Conservation (phyloP, 805 yeast species). For the Candida pini region DNA sequence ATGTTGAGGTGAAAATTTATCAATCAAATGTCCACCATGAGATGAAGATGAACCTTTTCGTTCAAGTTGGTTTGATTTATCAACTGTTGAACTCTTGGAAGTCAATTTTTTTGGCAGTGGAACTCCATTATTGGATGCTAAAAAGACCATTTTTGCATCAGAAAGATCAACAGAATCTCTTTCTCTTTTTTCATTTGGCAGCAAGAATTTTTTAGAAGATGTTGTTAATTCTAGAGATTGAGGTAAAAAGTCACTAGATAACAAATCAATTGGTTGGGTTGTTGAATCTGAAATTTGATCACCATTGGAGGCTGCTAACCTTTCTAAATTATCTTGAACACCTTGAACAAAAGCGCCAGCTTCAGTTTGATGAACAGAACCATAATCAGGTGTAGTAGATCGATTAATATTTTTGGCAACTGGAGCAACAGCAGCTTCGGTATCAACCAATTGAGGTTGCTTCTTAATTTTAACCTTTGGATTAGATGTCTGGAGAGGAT, state of each 20-base stretch:
- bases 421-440: not conserved
- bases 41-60: not conserved
- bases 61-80: too few relatives aligned
- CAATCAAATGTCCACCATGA: not conserved
- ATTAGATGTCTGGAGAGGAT: slow-evolving; percentile 62
- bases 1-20: not conserved
- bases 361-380: slow-evolving; percentile 39
- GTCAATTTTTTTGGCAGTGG: slow-evolving; percentile 10
- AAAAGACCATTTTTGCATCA: slow-evolving; percentile 11
- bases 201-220: slow-evolving; percentile 11
- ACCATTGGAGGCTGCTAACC: slow-evolving; percentile 4
- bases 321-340: slow-evolving; percentile 23
- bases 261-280: not conserved
- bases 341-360: slow-evolving; percentile 36
- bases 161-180: slow-evolving; percentile 21
- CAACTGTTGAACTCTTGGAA: not conserved
- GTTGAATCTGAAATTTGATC: not conserved
- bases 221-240: not conserved
- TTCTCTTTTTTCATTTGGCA: slow-evolving; percentile 12
- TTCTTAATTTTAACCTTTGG: slow-evolving; percentile 65
- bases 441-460: slow-evolving; percentile 33
- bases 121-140: slow-evolving; percentile 9
- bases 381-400: slow-evolving; percentile 12
- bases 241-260: too few relatives aligned
- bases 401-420: slow-evolving; percentile 8